Percentiles rank a stretch among this genome's conserved stretches.
phyloP scores from a whole-genome alignment of 1,284 basidiomycete genomes.

The Irpex lacteus region DNA sequence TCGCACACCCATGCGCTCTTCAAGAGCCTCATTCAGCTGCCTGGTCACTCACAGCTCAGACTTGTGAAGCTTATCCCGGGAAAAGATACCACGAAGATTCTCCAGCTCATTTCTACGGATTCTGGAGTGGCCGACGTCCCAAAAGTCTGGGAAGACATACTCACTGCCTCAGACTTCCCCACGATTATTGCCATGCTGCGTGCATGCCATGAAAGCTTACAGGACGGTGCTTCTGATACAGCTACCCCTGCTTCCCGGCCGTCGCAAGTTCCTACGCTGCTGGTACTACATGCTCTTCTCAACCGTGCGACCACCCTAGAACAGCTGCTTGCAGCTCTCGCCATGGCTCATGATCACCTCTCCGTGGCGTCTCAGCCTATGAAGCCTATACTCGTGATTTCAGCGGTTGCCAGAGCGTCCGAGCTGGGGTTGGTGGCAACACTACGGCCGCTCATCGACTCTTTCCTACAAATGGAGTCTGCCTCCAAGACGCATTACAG shows the following conservation, averaged over 20 bases:
- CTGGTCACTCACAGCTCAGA: not conserved
- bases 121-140: not conserved
- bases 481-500: constrained; percentile 46
- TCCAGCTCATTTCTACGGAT: not conserved
- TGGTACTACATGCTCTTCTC: not conserved
- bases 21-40: not conserved
- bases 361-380: not conserved
- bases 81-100: not conserved
- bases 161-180: not conserved
- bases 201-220: too few relatives aligned
- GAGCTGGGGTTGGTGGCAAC: constrained; percentile 43
- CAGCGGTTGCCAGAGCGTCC: constrained; percentile 47
- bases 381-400: constrained; percentile 33
- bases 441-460: constrained; percentile 40
- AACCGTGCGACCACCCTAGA: not conserved
- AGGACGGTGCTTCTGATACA: not conserved
- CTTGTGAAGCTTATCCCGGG: not conserved
- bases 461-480: constrained; percentile 29
- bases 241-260: too few relatives aligned
- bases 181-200: not conserved
- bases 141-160: not conserved
- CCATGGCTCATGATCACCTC: not conserved
- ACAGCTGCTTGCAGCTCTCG: not conserved
- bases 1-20: not conserved
- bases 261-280: not conserved